phyloP scores from a whole-genome alignment of 2,329 filamentous ascomycete genomes.

The Fusarium duplospermum region DNA sequence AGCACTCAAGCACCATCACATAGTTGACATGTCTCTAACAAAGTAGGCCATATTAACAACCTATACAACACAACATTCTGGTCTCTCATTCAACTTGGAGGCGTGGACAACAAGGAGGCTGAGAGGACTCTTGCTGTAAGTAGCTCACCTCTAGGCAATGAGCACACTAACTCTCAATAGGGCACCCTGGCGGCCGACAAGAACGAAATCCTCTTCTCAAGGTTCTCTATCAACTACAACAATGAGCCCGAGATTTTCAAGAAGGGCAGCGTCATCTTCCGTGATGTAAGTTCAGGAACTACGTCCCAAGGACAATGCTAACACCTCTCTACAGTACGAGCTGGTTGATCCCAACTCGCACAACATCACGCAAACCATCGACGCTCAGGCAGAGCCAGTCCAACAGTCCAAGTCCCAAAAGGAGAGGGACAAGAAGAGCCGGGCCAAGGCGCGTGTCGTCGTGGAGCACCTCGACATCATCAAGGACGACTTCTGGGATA shows the following conservation, averaged over 20 bases:
- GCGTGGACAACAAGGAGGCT: constrained; percentile 80
- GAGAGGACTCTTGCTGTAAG: constrained; percentile 81
- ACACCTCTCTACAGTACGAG: constrained; percentile 68
- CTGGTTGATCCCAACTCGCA: constrained; percentile 70
- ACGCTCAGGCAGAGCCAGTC: constrained; percentile 63
- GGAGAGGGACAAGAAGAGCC: constrained; percentile 85
- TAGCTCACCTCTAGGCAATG: neutral
- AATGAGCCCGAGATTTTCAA: constrained; percentile 92
- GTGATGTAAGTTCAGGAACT: constrained; percentile 69
- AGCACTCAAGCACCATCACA: constrained; percentile 50
- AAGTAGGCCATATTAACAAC: constrained; percentile 92
- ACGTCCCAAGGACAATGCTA: constrained; percentile 21
- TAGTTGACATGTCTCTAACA: constrained; percentile 19
- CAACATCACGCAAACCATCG: constrained; percentile 58
- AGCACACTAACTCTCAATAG: constrained; percentile 55
- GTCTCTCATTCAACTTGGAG: constrained; percentile 83
- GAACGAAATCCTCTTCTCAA: constrained; percentile 92
- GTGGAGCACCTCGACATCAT: constrained; percentile 94
- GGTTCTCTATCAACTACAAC: constrained; percentile 96
- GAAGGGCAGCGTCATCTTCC: constrained; percentile 91
- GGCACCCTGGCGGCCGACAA: constrained; percentile 89
- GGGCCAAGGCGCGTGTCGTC: constrained; percentile 82
- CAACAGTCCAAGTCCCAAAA: constrained; percentile 80
- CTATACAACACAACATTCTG: constrained; percentile 98
- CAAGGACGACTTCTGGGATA: constrained; percentile 93